These are phyloP conservation scores for Amniculicola lignicola DNA, from an alignment of 495 filamentous ascomycete genomes.

Conservation along the genomic window DNA sequence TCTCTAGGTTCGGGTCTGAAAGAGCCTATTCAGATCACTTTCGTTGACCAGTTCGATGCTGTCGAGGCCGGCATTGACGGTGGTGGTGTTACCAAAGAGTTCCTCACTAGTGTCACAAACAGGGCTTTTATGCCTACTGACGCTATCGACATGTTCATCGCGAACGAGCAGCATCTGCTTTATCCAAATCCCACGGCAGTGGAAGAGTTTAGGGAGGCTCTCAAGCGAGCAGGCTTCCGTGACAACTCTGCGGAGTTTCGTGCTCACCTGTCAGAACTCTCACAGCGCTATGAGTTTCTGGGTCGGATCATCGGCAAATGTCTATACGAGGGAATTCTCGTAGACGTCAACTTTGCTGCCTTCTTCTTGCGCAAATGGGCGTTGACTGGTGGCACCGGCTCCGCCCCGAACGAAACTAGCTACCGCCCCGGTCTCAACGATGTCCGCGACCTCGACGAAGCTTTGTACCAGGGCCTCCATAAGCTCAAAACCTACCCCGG, in stretches of 20 bases:
- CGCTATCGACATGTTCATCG: constrained; percentile 62
- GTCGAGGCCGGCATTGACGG: constrained; percentile 94
- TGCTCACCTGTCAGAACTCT: constrained; percentile 56
- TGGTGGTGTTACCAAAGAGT: constrained; percentile 96
- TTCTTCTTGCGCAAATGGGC: constrained; percentile 98
- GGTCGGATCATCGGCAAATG: constrained; percentile 94
- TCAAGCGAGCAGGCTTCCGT: constrained; percentile 52
- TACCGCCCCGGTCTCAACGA: constrained; percentile 91
- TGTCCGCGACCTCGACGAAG: constrained; percentile 85
- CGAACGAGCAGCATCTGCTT: constrained; percentile 84
- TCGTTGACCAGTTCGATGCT: constrained; percentile 85
- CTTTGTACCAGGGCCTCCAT: constrained; percentile 87
- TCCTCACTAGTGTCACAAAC: constrained; percentile 82
- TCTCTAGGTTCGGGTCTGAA: constrained; percentile 77
- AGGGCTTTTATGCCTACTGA: constrained; percentile 70
- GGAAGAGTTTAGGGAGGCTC: constrained; percentile 64
- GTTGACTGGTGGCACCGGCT: constrained; percentile 61
- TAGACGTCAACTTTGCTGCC: constrained; percentile 88
- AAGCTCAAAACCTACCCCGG: constrained; percentile 84
- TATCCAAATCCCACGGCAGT: constrained; percentile 83
- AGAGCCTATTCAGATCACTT: constrained; percentile 96
- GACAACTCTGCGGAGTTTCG: constrained; percentile 58
- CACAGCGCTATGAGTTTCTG: constrained; percentile 83
- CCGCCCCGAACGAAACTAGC: constrained; percentile 61
- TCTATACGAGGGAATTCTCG: constrained; percentile 93